These are phyloP conservation scores for Botrytis porri DNA, from an alignment of 2,329 filamentous ascomycete species.

Conservation along the genomic window DNA sequence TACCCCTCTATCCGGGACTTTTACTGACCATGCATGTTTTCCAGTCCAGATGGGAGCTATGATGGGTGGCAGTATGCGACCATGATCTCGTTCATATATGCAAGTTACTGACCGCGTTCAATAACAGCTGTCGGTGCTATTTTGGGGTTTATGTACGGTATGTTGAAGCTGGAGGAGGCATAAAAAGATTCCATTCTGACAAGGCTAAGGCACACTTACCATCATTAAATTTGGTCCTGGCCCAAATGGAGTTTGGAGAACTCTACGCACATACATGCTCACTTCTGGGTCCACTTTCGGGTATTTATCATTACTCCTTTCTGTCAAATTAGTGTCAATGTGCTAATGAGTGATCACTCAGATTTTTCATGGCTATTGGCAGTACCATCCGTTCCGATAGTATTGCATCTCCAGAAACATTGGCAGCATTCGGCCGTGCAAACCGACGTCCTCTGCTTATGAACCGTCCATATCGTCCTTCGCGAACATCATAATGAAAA, in stretches of 20 bases:
- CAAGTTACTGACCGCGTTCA: constrained; percentile 12
- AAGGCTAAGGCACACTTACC: constrained; percentile 73
- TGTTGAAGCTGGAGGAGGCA: constrained; percentile 30
- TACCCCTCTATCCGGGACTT: constrained; percentile 34
- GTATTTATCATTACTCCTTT: constrained; percentile 48
- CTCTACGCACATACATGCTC: constrained; percentile 93
- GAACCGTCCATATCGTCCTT: constrained; percentile 30
- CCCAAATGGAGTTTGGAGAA: constrained; percentile 89
- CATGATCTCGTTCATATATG: neutral
- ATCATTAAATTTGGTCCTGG: constrained; percentile 95
- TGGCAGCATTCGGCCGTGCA: constrained; percentile 72
- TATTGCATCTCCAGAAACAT: constrained; percentile 63
- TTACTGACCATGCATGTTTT: constrained; percentile 35
- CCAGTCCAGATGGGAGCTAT: constrained; percentile 96
- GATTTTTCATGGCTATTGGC: constrained; percentile 98
- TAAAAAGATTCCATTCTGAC: neutral
- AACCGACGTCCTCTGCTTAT: constrained; percentile 72
- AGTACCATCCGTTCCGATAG: constrained; percentile 90
- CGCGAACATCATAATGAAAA: neutral
- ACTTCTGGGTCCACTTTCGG: constrained; percentile 95
- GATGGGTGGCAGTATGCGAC: constrained; percentile 91
- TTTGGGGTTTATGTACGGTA: constrained; percentile 98
- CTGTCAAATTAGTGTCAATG: neutral
- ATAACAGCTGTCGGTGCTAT: constrained; percentile 82
- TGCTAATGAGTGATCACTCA: constrained; percentile 35